Evolutionary conservation across 2,329 filamentous ascomycete genomes (phyloP), one percentile per base, ranked within the genome.

Genomic region (Monosporascus sp.): DNA sequence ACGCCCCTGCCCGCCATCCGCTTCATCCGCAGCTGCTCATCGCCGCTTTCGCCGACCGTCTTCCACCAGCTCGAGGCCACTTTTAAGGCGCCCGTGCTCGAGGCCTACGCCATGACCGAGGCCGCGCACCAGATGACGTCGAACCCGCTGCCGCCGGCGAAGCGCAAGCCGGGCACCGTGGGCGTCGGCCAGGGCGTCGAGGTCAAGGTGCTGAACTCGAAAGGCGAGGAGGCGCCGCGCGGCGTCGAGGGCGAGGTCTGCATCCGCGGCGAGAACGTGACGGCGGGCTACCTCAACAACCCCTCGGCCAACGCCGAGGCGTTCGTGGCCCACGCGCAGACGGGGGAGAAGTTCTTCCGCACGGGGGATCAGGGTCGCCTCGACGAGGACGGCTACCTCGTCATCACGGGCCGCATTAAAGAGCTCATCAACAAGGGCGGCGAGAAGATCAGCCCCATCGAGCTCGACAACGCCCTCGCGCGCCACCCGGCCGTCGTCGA

Each of bases 61-160:
- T 92, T 94, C 73, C 79, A 89, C 57, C 85, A 90, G 62, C 80
- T 96, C 5, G 90, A 95, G 66, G 79, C 83, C 62, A 79, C 83
- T 0, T 89, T 91, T 68, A 77, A 83, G 49, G 89, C 90, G 0
- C 90, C 90, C 0, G 90, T 96, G 0, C 79, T 96, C 18, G 90
- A 95, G 73, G 90, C 90, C 9, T 95, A 95, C 64, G 90, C 90
- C 59, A 96, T 96, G 90, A 95, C 90, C 41, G 90, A 95, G 74
- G 90, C 89, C 6, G 84, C 90, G 5, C 88, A 92, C 65, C 88
- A 91, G 69, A 91, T 92, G 86, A 90, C 88, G 1, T 89, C 86
- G 25, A 88, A 86, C 72, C 85, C 84, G 20, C 75, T 88, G 0
- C 88, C 89, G 3, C 81, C 83, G 0, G 85, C 76, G 18, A 85